These are phyloP conservation scores for Diplodia seriata DNA, from an alignment of 2,329 filamentous ascomycete genomes.

Conservation along the genomic window DNA sequence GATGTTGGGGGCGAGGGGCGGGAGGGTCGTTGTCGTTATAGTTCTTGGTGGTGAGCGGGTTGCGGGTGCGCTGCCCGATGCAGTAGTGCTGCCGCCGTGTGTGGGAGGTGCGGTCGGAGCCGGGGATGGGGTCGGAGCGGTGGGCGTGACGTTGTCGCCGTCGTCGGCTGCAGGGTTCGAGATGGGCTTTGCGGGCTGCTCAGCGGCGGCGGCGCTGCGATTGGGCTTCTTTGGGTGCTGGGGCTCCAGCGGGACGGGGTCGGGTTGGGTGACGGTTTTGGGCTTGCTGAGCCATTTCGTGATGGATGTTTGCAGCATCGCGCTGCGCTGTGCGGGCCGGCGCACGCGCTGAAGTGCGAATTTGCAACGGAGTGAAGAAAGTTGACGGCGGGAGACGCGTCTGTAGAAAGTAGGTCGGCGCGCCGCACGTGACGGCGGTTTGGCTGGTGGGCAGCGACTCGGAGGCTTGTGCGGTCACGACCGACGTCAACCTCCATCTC, in stretches of 20 bases:
- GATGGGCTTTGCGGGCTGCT: not conserved
- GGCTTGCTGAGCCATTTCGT: slow-evolving; percentile 57
- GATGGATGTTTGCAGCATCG: slow-evolving; percentile 56
- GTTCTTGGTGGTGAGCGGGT: slow-evolving; percentile 29
- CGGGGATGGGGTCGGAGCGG: slow-evolving; percentile 19
- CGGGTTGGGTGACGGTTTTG: slow-evolving; percentile 37
- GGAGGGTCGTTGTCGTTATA: slow-evolving; percentile 35
- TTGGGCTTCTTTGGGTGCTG: slow-evolving; percentile 14
- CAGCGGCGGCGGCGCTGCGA: not conserved
- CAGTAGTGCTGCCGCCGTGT: slow-evolving; percentile 28
- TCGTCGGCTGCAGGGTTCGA: not conserved
- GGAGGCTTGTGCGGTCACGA: slow-evolving; percentile 18
- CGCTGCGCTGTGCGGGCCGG: not conserved
- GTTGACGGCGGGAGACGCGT: slow-evolving; percentile 7
- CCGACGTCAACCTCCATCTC: slow-evolving; percentile 29
- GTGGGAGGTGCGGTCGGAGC: not conserved
- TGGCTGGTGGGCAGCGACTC: slow-evolving; percentile 2
- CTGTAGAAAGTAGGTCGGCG: not conserved
- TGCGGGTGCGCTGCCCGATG: not conserved
- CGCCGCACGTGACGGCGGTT: slow-evolving; percentile 25
- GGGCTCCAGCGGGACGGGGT: slow-evolving; percentile 21
- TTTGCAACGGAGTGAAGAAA: not conserved
- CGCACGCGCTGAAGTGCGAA: not conserved
- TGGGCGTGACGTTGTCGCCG: not conserved
- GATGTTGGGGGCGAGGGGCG: slow-evolving; percentile 56